Conservation (phyloP, 2,329 filamentous ascomycete genomes). For the Neofusicoccum kwambonambiense region DNA sequence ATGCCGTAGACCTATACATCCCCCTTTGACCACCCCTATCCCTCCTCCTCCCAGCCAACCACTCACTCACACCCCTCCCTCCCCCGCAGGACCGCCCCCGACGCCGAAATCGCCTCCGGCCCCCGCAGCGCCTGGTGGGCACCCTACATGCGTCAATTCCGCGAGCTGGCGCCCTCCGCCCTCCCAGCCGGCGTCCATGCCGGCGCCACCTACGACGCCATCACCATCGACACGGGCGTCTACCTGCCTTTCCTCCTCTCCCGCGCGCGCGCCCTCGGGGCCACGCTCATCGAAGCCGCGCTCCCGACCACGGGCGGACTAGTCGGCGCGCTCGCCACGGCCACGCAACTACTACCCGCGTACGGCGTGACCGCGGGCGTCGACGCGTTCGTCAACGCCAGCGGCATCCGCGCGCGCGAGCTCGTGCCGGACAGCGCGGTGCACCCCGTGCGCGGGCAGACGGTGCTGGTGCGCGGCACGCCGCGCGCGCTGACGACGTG, state of each 20-base stretch:
- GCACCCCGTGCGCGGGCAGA: constrained; percentile 48
- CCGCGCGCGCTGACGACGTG: constrained; percentile 26
- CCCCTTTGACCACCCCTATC: too few relatives aligned
- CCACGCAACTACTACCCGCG: constrained; percentile 1
- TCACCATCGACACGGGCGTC: constrained; percentile 38
- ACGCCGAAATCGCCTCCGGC: constrained; percentile 19
- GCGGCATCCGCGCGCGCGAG: constrained; percentile 40
- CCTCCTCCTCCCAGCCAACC: neutral
- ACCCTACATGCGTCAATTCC: constrained; percentile 36
- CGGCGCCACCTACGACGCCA: constrained; percentile 33
- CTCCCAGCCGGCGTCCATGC: constrained; percentile 24
- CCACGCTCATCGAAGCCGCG: constrained; percentile 26
- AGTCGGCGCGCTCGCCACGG: constrained; percentile 25
- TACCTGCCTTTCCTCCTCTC: constrained; percentile 40
- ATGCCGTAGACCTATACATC: too few relatives aligned
- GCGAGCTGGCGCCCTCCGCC: constrained; percentile 21
- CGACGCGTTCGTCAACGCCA: constrained; percentile 42
- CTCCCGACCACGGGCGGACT: constrained; percentile 31
- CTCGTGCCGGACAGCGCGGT: constrained; percentile 38
- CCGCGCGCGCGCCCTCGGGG: constrained; percentile 27
- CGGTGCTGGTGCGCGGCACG: constrained; percentile 45
- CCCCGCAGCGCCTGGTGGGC: constrained; percentile 39
- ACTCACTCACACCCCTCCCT: neutral
- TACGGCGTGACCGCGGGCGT: neutral
- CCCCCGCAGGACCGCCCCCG: constrained; percentile 26